phyloP scores from a whole-genome alignment of 768 basidiomycete species.

The Termitomyces sp. region DNA sequence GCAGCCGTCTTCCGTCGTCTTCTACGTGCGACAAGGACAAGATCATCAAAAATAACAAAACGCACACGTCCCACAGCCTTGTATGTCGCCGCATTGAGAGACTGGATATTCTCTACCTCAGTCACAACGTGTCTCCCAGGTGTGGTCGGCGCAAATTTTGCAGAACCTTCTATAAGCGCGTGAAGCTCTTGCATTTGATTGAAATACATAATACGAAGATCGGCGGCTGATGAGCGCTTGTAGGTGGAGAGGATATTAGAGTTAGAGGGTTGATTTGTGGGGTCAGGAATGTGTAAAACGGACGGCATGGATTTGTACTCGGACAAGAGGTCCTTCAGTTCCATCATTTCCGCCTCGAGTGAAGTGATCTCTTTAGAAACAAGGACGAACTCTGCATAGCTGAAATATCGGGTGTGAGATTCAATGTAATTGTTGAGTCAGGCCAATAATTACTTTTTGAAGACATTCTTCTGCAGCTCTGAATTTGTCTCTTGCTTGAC shows the following conservation, averaged over 20 bases:
- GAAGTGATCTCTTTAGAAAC: slow-evolving; percentile 97
- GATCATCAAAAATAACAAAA: slow-evolving; percentile 88
- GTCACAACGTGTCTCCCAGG: slow-evolving; percentile 88
- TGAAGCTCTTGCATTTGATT: slow-evolving; percentile 92
- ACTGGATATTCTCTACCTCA: slow-evolving; percentile 77
- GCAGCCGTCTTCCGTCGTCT: slow-evolving; percentile 55
- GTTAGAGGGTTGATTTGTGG: slow-evolving; percentile 50
- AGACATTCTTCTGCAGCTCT: slow-evolving; percentile 88
- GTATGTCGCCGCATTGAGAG: slow-evolving; percentile 93
- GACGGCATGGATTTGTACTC: slow-evolving; percentile 98
- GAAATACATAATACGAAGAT: slow-evolving; percentile 89
- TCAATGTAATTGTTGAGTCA: not conserved
- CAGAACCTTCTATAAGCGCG: slow-evolving; percentile 86
- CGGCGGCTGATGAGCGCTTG: slow-evolving; percentile 88
- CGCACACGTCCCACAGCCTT: slow-evolving; percentile 83
- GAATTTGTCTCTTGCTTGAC: slow-evolving; percentile 69
- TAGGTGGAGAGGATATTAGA: slow-evolving; percentile 35
- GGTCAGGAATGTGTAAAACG: slow-evolving; percentile 84
- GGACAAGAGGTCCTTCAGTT: slow-evolving; percentile 87
- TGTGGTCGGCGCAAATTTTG: slow-evolving; percentile 89
- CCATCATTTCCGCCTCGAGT: slow-evolving; percentile 96
- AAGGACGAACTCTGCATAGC: slow-evolving; percentile 94
- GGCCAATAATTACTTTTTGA: slow-evolving; percentile 66
- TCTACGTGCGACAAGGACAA: slow-evolving; percentile 81
- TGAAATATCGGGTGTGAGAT: slow-evolving; percentile 32